Evolutionary conservation across 2,329 filamentous ascomycete genomes (phyloP), one percentile per base, ranked within the genome.

Genomic region (Colletotrichum sp.): DNA sequence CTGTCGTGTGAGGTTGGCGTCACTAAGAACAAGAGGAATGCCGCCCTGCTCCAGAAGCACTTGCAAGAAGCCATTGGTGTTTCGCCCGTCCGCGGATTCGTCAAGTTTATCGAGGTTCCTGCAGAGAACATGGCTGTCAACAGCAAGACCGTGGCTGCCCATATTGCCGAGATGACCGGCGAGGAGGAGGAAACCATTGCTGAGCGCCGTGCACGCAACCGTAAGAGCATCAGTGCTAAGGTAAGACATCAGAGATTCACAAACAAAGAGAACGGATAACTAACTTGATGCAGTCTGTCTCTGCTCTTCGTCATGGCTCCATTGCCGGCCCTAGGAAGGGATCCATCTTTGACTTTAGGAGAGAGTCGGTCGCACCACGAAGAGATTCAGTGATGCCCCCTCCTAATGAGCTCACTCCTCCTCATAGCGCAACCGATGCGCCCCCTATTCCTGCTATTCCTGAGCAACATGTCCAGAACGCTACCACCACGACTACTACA

Each of bases 11-110:
- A 95, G 78, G 86, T 97, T 73, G 92, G 93, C 76, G 91, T 94
- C 0, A 90, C 92, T 5, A 95, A 92, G 68, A 98, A 98, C 85
- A 94, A 94, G 82, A 92, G 95, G 77, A 97, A 96, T 83, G 92
- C 95, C 1, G 89, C 90, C n/a, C 85, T 98, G 21, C 90, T 98
- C 5, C 94, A 97, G 81, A 88, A 88, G n/a, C 93, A 94, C 82
- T 90, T 98, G 83, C 88, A 92, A 16, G 93, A 95, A 28, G 88
- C 92, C 1, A 87, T 98, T 1, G 90, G 91, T 3, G 94, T 98
- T 4, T 80, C 88, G 0, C 84, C 92, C 0, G 87, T 91, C 1
- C 90, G 95, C 52, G 95, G 96, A 2, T 88, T 96, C 38, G 85
- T 98, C 72, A 92, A 93, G 38, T 98, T 96, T 80, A 85, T 92